Percentiles rank a stretch among this genome's conserved stretches.
phyloP scores from a whole-genome alignment of 2,329 filamentous ascomycete genomes.

The Dactylellina parvicollis region DNA sequence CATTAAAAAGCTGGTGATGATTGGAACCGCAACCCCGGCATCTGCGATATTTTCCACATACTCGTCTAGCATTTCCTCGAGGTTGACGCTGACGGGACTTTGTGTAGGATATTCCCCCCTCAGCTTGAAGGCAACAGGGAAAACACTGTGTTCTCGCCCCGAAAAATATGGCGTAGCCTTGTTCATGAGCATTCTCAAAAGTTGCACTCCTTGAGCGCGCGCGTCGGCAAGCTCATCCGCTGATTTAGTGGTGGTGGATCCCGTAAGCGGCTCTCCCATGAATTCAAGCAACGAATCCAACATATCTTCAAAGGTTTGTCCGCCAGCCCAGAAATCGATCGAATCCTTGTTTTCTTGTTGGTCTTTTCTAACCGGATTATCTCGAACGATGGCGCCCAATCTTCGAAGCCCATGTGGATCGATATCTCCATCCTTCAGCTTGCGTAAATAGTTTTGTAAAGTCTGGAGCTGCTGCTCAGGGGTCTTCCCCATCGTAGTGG shows the following conservation, averaged over 20 bases:
- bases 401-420: slow-evolving; percentile 58
- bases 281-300: slow-evolving; percentile 57
- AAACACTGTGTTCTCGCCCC: slow-evolving; percentile 56
- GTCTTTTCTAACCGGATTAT: slow-evolving; percentile 57
- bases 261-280: slow-evolving; percentile 50
- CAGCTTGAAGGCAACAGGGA: slow-evolving; percentile 56
- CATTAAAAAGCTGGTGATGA: slow-evolving; percentile 52
- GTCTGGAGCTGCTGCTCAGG: slow-evolving; percentile 50
- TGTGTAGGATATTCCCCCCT: slow-evolving; percentile 57
- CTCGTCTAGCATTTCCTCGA: slow-evolving; percentile 58
- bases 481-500: slow-evolving; percentile 34
- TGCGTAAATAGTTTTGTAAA: slow-evolving; percentile 51
- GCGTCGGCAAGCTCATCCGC: slow-evolving; percentile 55
- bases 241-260: slow-evolving; percentile 35
- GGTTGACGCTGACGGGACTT: slow-evolving; percentile 56
- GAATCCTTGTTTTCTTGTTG: slow-evolving; percentile 57
- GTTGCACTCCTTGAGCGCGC: slow-evolving; percentile 59
- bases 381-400: slow-evolving; percentile 57
- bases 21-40: slow-evolving; percentile 55
- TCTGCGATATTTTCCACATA: slow-evolving; percentile 56
- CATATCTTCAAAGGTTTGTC: slow-evolving; percentile 58
- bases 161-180: slow-evolving; percentile 60
- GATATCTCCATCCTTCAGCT: slow-evolving; percentile 58
- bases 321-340: slow-evolving; percentile 58
- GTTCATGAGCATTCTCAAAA: slow-evolving; percentile 66